Evolutionary conservation across 139 green algal species (phyloP).

Genomic region (Chlamydomonas sp.): DNA sequence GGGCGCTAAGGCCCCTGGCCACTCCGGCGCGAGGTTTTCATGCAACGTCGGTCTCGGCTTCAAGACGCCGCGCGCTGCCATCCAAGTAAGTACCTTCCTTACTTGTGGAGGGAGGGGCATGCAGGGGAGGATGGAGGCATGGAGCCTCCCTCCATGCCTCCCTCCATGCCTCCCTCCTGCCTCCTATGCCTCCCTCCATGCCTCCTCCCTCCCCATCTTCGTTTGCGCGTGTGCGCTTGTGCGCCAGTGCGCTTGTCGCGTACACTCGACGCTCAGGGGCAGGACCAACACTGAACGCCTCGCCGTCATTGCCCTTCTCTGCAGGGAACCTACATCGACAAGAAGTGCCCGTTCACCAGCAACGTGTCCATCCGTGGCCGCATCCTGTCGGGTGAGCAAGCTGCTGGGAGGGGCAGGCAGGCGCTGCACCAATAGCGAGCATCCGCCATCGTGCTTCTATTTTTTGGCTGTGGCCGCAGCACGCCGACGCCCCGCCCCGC

Average conservation of each 20-base stretch:
- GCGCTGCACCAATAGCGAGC: too few species aligned
- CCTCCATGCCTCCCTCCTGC: too few species aligned
- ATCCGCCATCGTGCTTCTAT: too few species aligned
- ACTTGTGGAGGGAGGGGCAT: background rate
- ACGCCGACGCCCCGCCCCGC: too few species aligned
- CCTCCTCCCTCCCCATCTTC: too few species aligned
- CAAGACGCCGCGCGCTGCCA: conserved; percentile 95
- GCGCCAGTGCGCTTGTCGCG: too few species aligned
- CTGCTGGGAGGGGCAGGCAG: too few species aligned
- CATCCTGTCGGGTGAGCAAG: conserved; percentile 77
- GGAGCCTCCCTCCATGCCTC: background rate
- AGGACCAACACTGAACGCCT: too few species aligned
- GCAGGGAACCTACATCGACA: conserved; percentile 98
- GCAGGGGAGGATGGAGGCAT: background rate
- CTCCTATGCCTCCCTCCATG: background rate
- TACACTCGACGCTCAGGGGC: too few species aligned
- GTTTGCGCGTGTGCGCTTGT: too few species aligned
- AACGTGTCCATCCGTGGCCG: conserved; percentile 95
- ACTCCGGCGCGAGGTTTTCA: conserved; percentile 80
- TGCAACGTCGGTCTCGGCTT: conserved; percentile 97
- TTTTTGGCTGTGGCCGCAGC: too few species aligned
- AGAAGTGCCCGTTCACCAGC: conserved; percentile 99
- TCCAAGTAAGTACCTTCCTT: conserved; percentile 92
- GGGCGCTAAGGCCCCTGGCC: conserved; percentile 77
- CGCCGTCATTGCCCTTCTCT: too few species aligned